These are phyloP conservation scores for Hypoxylon subgilvum DNA, from an alignment of 495 filamentous ascomycete species.

Conservation along the genomic window DNA sequence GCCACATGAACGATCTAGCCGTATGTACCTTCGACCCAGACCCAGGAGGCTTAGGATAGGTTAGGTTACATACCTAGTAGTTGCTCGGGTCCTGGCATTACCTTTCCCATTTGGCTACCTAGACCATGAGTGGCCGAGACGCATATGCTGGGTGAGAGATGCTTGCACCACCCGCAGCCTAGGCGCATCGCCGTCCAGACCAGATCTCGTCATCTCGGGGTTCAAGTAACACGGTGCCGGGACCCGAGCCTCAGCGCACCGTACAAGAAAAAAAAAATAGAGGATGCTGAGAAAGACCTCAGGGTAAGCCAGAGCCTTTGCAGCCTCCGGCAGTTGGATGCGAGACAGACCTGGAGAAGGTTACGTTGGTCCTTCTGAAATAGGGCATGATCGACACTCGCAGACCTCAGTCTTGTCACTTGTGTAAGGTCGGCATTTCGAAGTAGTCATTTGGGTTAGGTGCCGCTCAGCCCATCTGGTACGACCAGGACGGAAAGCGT, in stretches of 20 bases:
- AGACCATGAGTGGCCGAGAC: too few relatives aligned
- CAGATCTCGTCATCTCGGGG: conserved; percentile 37
- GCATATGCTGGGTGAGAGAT: conserved; percentile 10
- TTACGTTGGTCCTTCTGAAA: conserved; percentile 24
- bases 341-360: conserved; percentile 25
- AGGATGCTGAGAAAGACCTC: background rate
- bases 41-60: too few relatives aligned
- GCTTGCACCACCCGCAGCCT: background rate
- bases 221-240: conserved; percentile 31
- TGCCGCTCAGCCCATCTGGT: conserved; percentile 22
- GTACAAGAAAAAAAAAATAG: background rate
- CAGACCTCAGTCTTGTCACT: conserved; percentile 14
- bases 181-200: background rate
- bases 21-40: too few relatives aligned
- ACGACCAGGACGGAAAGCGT: conserved; percentile 18
- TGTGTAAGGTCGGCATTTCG: conserved; percentile 35
- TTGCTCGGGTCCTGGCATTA: too few relatives aligned
- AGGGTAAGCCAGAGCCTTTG: background rate
- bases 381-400: conserved; percentile 22
- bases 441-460: conserved; percentile 20
- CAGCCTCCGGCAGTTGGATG: conserved; percentile 33
- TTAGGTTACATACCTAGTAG: too few relatives aligned
- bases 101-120: too few relatives aligned
- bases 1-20: too few relatives aligned
- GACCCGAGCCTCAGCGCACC: conserved; percentile 1